These are phyloP conservation scores for Xylaria castorea DNA, from an alignment of 495 filamentous ascomycete genomes.

Conservation along the genomic window DNA sequence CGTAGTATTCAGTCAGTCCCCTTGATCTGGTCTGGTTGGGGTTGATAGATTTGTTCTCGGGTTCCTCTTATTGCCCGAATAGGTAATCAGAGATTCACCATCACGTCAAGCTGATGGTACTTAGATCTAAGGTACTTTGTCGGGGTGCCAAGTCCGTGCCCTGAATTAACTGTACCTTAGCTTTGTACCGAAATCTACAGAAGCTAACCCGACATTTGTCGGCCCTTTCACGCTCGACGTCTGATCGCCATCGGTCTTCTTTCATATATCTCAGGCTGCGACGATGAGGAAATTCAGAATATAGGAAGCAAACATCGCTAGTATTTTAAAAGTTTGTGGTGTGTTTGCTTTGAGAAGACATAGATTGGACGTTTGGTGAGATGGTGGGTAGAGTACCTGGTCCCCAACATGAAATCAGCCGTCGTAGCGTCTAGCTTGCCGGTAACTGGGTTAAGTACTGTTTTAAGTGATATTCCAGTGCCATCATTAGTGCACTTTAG, in stretches of 20 bases:
- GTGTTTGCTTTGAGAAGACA: not conserved
- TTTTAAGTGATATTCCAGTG: not conserved
- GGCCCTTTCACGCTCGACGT: not conserved
- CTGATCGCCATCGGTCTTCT: not conserved
- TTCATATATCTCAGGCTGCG: not conserved
- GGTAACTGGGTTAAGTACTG: conserved; percentile 6
- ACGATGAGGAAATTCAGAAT: not conserved
- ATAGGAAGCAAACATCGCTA: not conserved
- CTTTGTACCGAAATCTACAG: not conserved
- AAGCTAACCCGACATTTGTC: not conserved
- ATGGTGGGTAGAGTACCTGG: conserved; percentile 18
- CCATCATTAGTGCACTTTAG: not conserved
- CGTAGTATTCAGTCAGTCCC: not conserved
- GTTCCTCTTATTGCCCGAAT: conserved; percentile 14
- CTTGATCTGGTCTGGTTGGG: conserved; percentile 17
- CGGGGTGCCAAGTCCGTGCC: conserved; percentile 8
- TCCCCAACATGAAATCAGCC: conserved; percentile 22
- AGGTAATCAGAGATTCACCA: conserved; percentile 12
- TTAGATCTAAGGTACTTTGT: conserved; percentile 11
- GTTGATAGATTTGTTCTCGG: not conserved
- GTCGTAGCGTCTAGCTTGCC: not conserved
- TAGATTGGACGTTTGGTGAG: conserved; percentile 9
- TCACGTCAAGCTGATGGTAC: not conserved
- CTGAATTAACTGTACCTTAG: not conserved
- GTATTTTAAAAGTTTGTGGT: not conserved